phyloP scores from a whole-genome alignment of 495 filamentous ascomycete species.

The Penicillium desertorum region DNA sequence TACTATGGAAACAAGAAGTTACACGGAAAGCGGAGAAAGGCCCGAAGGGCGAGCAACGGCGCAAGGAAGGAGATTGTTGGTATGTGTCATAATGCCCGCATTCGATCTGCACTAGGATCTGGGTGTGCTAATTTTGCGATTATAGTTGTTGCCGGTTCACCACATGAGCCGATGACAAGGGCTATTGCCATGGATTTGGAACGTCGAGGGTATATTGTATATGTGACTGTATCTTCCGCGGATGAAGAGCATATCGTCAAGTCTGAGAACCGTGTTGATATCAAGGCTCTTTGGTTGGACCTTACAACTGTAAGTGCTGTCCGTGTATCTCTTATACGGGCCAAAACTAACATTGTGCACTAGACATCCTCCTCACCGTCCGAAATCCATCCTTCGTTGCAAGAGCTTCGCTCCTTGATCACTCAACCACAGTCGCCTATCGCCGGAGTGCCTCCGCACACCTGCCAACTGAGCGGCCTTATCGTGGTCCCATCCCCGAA shows the following conservation, averaged over 20 bases:
- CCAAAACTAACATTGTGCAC: slow-evolving; percentile 32
- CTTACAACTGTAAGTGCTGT: slow-evolving; percentile 53
- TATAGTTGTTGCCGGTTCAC: slow-evolving; percentile 75
- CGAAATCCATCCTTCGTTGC: slow-evolving; percentile 51
- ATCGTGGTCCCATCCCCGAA: slow-evolving; percentile 66
- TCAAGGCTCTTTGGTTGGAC: slow-evolving; percentile 79
- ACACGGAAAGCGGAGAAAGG: slow-evolving; percentile 66
- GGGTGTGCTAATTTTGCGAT: slow-evolving; percentile 17
- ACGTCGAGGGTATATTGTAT: slow-evolving; percentile 90
- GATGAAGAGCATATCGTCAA: slow-evolving; percentile 83
- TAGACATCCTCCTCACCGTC: slow-evolving; percentile 57
- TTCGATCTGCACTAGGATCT: not conserved
- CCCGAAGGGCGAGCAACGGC: slow-evolving; percentile 76
- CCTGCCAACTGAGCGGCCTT: slow-evolving; percentile 71
- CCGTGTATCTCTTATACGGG: not conserved
- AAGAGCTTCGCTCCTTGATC: slow-evolving; percentile 56
- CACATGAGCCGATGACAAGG: slow-evolving; percentile 74
- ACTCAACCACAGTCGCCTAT: slow-evolving; percentile 69
- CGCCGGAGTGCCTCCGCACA: slow-evolving; percentile 68
- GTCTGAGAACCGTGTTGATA: slow-evolving; percentile 71
- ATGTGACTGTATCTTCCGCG: slow-evolving; percentile 71
- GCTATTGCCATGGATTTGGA: slow-evolving; percentile 84
- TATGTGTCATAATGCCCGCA: slow-evolving; percentile 25
- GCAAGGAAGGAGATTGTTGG: slow-evolving; percentile 82
- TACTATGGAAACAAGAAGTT: slow-evolving; percentile 61